Conservation (phyloP, 148 eudicot species). For the Diospyros lotus region DNA sequence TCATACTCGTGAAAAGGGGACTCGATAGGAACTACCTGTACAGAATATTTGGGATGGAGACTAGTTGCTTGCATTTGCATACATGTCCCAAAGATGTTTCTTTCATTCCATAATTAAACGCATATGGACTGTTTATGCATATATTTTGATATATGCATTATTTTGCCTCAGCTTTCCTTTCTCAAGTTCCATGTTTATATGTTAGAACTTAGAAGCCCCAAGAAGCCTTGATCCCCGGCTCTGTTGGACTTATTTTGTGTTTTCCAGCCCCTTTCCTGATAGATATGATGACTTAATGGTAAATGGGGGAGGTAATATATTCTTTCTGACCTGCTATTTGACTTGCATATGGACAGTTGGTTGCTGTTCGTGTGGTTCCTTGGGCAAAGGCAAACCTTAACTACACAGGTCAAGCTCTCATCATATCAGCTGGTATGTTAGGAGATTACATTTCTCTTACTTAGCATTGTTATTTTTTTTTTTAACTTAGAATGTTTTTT, state of each 20-base stretch:
- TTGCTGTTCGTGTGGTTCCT: slow-evolving; percentile 50
- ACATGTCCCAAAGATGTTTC: background rate
- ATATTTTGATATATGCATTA: no score
- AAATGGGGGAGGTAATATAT: background rate
- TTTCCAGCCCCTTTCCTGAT: no score
- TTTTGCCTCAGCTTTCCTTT: no score
- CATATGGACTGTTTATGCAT: no score
- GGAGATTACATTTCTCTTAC: background rate
- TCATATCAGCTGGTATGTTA: slow-evolving; percentile 75
- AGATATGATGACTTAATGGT: no score
- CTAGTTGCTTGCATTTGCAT: background rate
- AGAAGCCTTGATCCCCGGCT: no score
- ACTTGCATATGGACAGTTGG: slow-evolving; percentile 7
- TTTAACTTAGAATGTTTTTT: background rate
- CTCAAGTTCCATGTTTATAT: no score
- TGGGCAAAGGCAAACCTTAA: slow-evolving; percentile 96
- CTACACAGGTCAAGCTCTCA: slow-evolving; percentile 85
- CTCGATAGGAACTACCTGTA: background rate
- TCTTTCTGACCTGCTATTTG: background rate
- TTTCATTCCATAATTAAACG: background rate
- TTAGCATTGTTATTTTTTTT: background rate
- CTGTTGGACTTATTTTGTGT: no score
- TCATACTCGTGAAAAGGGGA: background rate
- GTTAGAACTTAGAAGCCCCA: no score
- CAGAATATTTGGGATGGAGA: background rate